A percentile compares a stretch with the other conserved stretches of the same genome.
Conservation (phyloP, 257 asterid species). For the Misopates orontium region DNA sequence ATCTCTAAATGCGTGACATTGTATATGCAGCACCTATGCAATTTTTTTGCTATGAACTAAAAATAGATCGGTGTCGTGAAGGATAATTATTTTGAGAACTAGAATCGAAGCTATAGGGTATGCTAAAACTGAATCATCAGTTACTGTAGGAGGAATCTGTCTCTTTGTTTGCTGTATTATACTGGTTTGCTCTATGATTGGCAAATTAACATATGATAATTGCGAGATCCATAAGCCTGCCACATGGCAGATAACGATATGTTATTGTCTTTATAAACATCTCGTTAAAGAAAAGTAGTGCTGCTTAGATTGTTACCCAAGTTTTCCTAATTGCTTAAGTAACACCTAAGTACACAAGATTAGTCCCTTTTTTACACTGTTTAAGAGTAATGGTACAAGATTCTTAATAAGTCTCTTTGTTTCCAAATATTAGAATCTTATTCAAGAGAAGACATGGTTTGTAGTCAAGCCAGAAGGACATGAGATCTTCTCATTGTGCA, state of each 20-base stretch:
- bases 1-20: no score
- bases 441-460: not conserved
- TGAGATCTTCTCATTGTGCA: not conserved
- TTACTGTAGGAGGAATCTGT: no score
- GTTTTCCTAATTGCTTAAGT: not conserved
- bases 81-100: no score
- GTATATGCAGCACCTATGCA: no score
- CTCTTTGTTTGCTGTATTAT: not conserved
- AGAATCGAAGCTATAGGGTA: no score
- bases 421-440: not conserved
- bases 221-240: not conserved
- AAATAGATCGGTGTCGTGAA: no score
- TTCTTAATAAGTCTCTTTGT: not conserved
- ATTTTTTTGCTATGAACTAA: no score
- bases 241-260: not conserved
- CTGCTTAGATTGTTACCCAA: not conserved
- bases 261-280: not conserved
- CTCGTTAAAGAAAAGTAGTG: not conserved
- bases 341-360: not conserved
- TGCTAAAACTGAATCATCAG: no score
- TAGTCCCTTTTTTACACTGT: not conserved
- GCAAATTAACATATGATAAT: not conserved
- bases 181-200: not conserved
- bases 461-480: constrained; percentile 10
- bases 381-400: not conserved